phyloP scores from a whole-genome alignment of 2,329 filamentous ascomycete genomes.

The Fusarium sp. region DNA sequence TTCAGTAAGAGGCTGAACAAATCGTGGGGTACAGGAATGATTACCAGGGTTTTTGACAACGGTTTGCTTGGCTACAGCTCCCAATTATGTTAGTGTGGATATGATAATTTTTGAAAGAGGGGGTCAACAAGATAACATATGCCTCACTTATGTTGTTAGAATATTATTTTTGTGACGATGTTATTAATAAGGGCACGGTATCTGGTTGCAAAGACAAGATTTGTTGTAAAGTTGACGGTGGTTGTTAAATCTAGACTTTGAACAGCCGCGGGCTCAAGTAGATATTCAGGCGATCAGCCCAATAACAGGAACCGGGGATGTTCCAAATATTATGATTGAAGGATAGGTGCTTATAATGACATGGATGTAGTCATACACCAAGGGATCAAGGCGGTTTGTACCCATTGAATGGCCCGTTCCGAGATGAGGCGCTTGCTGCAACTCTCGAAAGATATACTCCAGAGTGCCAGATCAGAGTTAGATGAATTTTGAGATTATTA shows the following conservation, averaged over 20 bases:
- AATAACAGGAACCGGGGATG: neutral
- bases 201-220: neutral
- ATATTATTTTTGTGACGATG: neutral
- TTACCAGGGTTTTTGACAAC: slow-evolving; percentile 8
- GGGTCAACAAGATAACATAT: slow-evolving; percentile 1
- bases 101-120: neutral
- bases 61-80: slow-evolving; percentile 10
- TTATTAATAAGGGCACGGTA: neutral
- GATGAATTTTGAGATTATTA: neutral
- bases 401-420: too few species aligned
- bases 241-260: neutral
- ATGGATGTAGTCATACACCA: neutral
- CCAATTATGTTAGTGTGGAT: neutral
- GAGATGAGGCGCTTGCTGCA: neutral
- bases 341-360: neutral
- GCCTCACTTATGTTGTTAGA: neutral
- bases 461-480: neutral
- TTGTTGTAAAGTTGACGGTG: neutral
- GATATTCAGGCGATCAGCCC: neutral
- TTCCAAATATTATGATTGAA: neutral
- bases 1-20: neutral
- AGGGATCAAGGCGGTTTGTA: neutral
- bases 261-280: too few species aligned
- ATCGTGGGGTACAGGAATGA: slow-evolving; percentile 27
- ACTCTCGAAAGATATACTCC: neutral